phyloP scores from a whole-genome alignment of 257 asterid species.

The Craterostigma plantagineum region DNA sequence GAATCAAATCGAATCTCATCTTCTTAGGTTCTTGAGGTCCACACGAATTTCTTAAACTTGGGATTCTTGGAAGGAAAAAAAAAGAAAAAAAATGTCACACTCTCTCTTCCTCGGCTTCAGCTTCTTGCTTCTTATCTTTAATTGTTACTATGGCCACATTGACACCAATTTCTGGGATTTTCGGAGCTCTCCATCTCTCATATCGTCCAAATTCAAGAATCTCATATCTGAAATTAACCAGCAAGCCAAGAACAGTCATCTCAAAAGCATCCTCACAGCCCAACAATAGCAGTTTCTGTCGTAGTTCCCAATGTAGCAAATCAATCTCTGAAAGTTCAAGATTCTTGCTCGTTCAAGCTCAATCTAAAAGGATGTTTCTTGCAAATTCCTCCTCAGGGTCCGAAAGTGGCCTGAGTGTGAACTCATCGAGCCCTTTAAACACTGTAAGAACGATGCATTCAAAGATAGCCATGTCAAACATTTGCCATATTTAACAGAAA shows the following conservation, averaged over 20 bases:
- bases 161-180: constrained; percentile 20
- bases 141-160: constrained; percentile 21
- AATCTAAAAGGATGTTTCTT: constrained; percentile 12
- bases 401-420: constrained; percentile 12
- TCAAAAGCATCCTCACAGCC: constrained; percentile 10
- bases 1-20: constrained; percentile 8
- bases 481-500: too few relatives aligned
- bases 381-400: constrained; percentile 37
- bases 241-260: constrained; percentile 10
- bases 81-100: constrained; percentile 17
- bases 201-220: constrained; percentile 14
- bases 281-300: too few relatives aligned
- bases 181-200: constrained; percentile 18
- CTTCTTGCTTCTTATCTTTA: constrained; percentile 11
- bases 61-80: not conserved
- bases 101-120: constrained; percentile 11
- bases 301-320: constrained; percentile 1
- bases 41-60: too few relatives aligned
- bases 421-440: constrained; percentile 26
- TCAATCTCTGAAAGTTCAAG: constrained; percentile 6
- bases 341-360: constrained; percentile 10
- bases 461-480: not conserved
- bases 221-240: constrained; percentile 1
- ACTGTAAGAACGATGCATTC: constrained; percentile 18
- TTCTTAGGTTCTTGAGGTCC: constrained; percentile 26